phyloP scores from a whole-genome alignment of 176 grass and related monocot genomes.

The Carex scoparia region DNA sequence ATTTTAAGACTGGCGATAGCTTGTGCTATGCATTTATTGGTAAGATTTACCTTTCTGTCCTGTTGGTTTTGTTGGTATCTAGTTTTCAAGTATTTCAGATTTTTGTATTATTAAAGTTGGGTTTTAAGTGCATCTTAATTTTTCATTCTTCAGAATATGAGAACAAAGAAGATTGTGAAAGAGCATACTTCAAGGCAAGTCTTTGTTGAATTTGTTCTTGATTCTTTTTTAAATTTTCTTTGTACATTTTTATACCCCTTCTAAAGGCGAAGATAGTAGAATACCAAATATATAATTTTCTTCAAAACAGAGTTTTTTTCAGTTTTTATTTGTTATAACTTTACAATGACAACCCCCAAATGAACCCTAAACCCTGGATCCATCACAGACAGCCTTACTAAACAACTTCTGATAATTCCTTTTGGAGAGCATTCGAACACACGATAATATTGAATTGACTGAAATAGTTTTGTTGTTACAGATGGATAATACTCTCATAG shows the following conservation, averaged over 20 bases:
- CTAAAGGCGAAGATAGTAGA: not conserved
- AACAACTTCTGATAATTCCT: slow-evolving; percentile 8
- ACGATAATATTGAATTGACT: not conserved
- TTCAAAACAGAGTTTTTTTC: no score
- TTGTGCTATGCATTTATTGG: slow-evolving; percentile 97
- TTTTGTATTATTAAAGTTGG: not conserved
- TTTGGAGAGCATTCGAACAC: slow-evolving; percentile 11
- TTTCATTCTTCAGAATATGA: slow-evolving; percentile 66
- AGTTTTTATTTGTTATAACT: no score
- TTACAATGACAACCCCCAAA: no score
- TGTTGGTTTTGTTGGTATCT: slow-evolving; percentile 1
- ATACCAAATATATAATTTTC: not conserved
- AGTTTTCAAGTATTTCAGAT: not conserved
- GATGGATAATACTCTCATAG: slow-evolving; percentile 98
- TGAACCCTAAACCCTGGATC: not conserved
- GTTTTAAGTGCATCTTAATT: not conserved
- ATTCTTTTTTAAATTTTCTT: not conserved
- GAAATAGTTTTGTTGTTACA: slow-evolving; percentile 29
- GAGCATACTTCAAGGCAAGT: slow-evolving; percentile 88
- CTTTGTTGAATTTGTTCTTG: not conserved
- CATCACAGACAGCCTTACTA: not conserved
- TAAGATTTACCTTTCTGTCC: slow-evolving; percentile 26
- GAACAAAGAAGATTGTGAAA: slow-evolving; percentile 69
- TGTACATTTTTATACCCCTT: slow-evolving; percentile 14
- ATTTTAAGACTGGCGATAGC: slow-evolving; percentile 90